Conservation (phyloP, 2,329 filamentous ascomycete species). For the Alternaria gaisen region DNA sequence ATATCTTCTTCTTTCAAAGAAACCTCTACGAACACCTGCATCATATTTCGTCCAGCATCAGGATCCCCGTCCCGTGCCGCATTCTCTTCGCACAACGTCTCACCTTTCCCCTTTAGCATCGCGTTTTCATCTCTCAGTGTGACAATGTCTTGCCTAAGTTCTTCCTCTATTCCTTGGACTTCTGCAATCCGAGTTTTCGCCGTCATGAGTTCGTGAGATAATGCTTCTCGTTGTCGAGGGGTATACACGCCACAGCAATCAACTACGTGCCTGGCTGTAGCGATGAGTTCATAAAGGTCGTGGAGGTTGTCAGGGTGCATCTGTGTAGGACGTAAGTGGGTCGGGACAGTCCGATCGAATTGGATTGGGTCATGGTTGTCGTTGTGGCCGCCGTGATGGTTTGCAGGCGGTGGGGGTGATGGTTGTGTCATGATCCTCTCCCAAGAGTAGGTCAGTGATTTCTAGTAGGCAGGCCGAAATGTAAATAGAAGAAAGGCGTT, state of each 20-base stretch:
- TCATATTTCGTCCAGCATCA: not conserved
- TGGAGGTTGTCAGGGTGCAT: not conserved
- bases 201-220: not conserved
- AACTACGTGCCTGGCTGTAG: not conserved
- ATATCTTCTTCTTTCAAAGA: not conserved
- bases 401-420: not conserved
- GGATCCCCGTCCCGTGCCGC: no score
- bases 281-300: not conserved
- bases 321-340: not conserved
- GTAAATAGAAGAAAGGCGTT: not conserved
- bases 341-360: not conserved
- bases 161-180: not conserved
- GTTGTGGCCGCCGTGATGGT: not conserved
- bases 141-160: not conserved
- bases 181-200: not conserved
- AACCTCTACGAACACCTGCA: not conserved
- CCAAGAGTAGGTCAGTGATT: no score
- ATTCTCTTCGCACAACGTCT: not conserved
- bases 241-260: not conserved
- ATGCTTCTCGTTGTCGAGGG: not conserved
- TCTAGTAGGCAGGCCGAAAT: no score
- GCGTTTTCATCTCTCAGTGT: not conserved
- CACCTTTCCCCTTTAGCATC: not conserved
- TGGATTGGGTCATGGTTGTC: not conserved
- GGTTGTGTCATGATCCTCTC: not conserved